These are phyloP conservation scores for Boletus subcaerulescens DNA, from an alignment of 768 basidiomycete species.

Conservation along the genomic window DNA sequence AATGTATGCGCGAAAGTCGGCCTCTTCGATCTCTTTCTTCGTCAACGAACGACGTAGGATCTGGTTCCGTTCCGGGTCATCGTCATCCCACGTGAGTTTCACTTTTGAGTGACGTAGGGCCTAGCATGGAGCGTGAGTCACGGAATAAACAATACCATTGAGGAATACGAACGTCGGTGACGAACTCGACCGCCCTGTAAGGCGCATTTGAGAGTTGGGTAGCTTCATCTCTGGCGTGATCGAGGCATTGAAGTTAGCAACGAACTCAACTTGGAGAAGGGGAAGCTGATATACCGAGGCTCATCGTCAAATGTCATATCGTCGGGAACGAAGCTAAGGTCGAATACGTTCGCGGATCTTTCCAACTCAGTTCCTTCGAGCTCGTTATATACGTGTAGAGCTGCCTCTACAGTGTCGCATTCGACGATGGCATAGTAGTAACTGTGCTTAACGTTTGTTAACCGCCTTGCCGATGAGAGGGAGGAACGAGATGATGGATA, in stretches of 20 bases:
- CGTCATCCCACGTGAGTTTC: constrained; percentile 97
- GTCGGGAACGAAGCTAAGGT: constrained; percentile 91
- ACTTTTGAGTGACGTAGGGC: constrained; percentile 97
- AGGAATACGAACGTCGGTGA: constrained; percentile 72
- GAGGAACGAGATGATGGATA: background rate
- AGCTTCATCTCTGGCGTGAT: constrained; percentile 71
- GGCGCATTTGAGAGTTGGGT: constrained; percentile 54
- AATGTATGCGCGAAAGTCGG: constrained; percentile 80
- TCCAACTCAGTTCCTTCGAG: constrained; percentile 95
- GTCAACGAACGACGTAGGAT: constrained; percentile 77
- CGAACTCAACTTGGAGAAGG: background rate
- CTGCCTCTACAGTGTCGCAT: constrained; percentile 76
- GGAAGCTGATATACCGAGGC: constrained; percentile 53
- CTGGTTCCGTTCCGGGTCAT: constrained; percentile 83
- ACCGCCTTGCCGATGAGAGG: background rate
- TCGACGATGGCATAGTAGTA: constrained; percentile 96
- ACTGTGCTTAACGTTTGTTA: constrained; percentile 40
- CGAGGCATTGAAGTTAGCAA: background rate
- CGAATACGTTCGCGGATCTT: constrained; percentile 93
- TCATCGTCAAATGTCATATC: constrained; percentile 83
- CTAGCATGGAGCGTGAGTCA: constrained; percentile 38
- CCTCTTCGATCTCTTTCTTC: constrained; percentile 85
- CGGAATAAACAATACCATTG: background rate
- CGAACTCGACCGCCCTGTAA: constrained; percentile 83
- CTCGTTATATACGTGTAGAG: constrained; percentile 77